These are phyloP conservation scores for Lumnitzera littorea DNA, from an alignment of 345 rosid species.

Conservation along the genomic window DNA sequence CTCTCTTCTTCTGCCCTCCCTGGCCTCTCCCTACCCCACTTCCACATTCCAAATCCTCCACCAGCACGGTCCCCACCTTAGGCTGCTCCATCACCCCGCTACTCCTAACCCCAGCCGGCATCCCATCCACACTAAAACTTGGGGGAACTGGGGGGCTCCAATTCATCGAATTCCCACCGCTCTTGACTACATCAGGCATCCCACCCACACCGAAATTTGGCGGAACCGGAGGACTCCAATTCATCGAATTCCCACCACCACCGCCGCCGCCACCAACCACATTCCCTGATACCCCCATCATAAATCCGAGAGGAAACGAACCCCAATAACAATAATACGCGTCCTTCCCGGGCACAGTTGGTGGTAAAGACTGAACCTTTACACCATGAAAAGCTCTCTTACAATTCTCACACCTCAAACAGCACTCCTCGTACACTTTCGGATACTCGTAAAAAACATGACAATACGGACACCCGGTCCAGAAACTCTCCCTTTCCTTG, in stretches of 20 bases:
- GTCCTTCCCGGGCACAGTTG: constrained; percentile 69
- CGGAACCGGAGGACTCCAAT: constrained; percentile 25
- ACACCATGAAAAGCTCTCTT: constrained; percentile 71
- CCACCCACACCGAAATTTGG: constrained; percentile 44
- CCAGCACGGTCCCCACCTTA: too few species aligned
- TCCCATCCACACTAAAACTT: too few species aligned
- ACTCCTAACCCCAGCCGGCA: too few species aligned
- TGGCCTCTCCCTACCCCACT: too few species aligned
- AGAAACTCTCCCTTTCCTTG: constrained; percentile 10
- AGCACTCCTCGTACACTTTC: constrained; percentile 65
- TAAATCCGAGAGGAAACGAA: constrained; percentile 69
- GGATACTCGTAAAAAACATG: constrained; percentile 73
- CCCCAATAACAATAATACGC: constrained; percentile 90
- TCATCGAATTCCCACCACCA: background rate
- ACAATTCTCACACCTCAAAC: constrained; percentile 71
- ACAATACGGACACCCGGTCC: constrained; percentile 96
- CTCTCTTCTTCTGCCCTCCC: too few species aligned
- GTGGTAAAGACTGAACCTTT: constrained; percentile 50
- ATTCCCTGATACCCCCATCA: constrained; percentile 19
- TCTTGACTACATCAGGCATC: too few species aligned
- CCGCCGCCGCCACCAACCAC: constrained; percentile 8
- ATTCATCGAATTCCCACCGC: too few species aligned
- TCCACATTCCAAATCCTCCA: too few species aligned
- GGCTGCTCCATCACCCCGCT: background rate
- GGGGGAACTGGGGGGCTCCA: too few species aligned